Base-by-base conservation (phyloP, 2,329 filamentous ascomycete genomes). In the Xylaria sp. region DNA sequence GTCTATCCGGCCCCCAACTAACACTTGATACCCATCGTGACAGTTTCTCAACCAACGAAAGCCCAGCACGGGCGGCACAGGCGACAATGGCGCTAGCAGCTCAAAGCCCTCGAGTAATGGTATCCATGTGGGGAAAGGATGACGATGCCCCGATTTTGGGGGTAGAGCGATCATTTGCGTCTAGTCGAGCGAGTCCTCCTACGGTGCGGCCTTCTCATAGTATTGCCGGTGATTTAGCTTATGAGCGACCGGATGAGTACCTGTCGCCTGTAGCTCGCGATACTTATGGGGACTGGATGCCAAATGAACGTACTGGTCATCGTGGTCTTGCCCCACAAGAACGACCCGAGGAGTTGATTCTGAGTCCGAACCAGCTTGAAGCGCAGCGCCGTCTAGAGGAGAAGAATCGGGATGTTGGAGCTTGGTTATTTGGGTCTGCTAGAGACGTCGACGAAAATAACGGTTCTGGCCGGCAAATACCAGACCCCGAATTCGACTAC, bases 91-190 rank as follows among this genome's bases (percentile, higher is more conserved):
- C 72, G 56, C 81, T 81, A 77, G 70, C 75, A 37, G 69, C 73
- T 18, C 78, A 76, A 60, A 84, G 83, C 66, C 82, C 83, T 5
- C 77, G 77, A 34, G 80, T 85, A 18, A 83, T 78, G 4, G 80
- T 85, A 52, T 85, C 83, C 1, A 73, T 82, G 63, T 85, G 80
- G 79, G 80, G 78, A 51, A 76, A 75, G 61, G 80, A 76, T 54
- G 67, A 69, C 58, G 62, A 68, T 50, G 60, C 67, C 19, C 71
- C 72, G 0, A 66, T 75, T 10, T 76, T 76, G 54, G 71, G 75
- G 5, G 63, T 76, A 42, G 78, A 79, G 60, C 75, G 75, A 11
- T 68, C 71, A 5, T 75, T 80, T 44, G 65, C 64, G 4, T 63
- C 63, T 2, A 66, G 69, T 39, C 70, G 73, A 2, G 63, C 63